Evolutionary conservation across 176 grass and related monocot species (phyloP), one percentile per base, ranked within the genome.

Genomic region (Juncus effusus): DNA sequence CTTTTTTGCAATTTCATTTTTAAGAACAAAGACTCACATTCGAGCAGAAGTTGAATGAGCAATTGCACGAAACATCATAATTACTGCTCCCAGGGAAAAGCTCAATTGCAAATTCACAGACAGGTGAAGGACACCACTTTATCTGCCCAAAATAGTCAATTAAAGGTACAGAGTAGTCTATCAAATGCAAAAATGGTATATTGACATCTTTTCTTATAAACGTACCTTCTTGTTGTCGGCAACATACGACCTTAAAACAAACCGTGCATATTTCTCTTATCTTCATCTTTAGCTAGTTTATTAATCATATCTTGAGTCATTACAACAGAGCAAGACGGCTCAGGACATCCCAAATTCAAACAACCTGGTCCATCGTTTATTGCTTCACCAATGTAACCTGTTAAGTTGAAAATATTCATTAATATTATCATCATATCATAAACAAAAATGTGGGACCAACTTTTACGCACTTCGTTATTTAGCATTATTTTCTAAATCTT

Each of bases 51-150:
- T 64, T 45, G 59, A 64, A 86, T 58, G 75, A 79, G 45, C 94
- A 99, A 47, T 66, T 76, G 81, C 94, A 99, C 13, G 38, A 72
- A 15, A 99, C 85, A 77, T 87, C 89, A 13, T 90, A 89, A 75
- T 86, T 87, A 59, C 72, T 72, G 16, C 82, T 74, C 15, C 85
- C 79, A 57, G 84, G 14, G 3, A 54, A 61, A 70, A 84, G 93
- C 78, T 99, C 89, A 61, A 90, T 85, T 13, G 94, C 83, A 87
- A 77, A 84, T 40, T 80, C 76, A 87, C 94, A 99, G 59, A 84
- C 89, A 73, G 94, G 89, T 61, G 80, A 88, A 41, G 94, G 94
- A 61, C 94, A 99, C 94, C 94, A 99, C 82, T 99, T 99, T 66
- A 72, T 89, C 94, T 96, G 73, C 59, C 42, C 16, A 55, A 16